phyloP scores from a whole-genome alignment of 108 stramenopile species.

The Nitzschia putrida region DNA sequence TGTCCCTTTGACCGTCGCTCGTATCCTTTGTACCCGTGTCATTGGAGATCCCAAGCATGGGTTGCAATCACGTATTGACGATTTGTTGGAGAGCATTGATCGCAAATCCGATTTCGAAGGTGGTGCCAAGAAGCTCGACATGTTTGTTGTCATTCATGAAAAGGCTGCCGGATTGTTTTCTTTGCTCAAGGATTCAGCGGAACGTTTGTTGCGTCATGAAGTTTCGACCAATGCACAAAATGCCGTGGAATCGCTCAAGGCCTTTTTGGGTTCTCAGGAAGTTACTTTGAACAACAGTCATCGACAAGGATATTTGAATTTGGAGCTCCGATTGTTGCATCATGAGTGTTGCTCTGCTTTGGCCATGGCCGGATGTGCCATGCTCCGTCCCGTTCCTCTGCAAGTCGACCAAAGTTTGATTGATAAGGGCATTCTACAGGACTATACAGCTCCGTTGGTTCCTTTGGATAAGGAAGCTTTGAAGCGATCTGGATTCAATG shows the following conservation, averaged over 20 bases:
- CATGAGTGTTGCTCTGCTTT: constrained; percentile 74
- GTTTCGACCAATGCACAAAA: constrained; percentile 29
- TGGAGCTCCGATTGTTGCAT: constrained; percentile 79
- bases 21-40: constrained; percentile 73
- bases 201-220: constrained; percentile 49
- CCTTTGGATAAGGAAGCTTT: constrained; percentile 67
- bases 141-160: constrained; percentile 86
- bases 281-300: constrained; percentile 72
- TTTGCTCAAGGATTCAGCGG: constrained; percentile 72
- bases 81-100: constrained; percentile 78
- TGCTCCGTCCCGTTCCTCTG: constrained; percentile 34
- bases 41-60: constrained; percentile 82
- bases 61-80: constrained; percentile 78
- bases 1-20: constrained; percentile 71
- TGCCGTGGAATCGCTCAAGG: constrained; percentile 71
- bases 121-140: constrained; percentile 84
- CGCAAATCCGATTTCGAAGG: constrained; percentile 76
- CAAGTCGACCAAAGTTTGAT: constrained; percentile 30
- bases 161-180: constrained; percentile 81
- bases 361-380: constrained; percentile 53
- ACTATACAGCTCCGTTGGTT: constrained; percentile 70
- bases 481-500: constrained; percentile 59
- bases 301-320: constrained; percentile 78
- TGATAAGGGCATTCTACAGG: constrained; percentile 63
- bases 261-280: constrained; percentile 81